These are phyloP conservation scores for Talaromyces verruculosus DNA, from an alignment of 2,329 filamentous ascomycete genomes.

Conservation along the genomic window DNA sequence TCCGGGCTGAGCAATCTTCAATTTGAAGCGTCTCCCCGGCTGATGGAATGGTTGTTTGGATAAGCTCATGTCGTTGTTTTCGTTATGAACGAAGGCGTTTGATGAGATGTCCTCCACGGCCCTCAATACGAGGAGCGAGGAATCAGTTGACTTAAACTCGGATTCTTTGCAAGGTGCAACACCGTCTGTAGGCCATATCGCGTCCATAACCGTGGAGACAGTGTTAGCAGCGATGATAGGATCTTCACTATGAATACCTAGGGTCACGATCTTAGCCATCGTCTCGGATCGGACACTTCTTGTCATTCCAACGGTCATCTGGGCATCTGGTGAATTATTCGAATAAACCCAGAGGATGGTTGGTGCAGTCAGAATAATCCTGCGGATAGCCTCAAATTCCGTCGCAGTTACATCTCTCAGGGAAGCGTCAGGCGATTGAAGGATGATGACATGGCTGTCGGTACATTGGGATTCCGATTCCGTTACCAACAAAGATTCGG, in stretches of 20 bases:
- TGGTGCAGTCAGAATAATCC: slow-evolving; percentile 24
- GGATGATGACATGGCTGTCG: slow-evolving; percentile 6
- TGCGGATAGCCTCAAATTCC: slow-evolving; percentile 22
- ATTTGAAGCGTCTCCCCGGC: slow-evolving; percentile 21
- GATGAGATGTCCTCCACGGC: slow-evolving; percentile 24
- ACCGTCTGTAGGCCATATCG: slow-evolving; percentile 25
- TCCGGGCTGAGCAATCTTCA: slow-evolving; percentile 28
- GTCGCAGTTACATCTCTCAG: not conserved
- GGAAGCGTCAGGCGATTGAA: slow-evolving; percentile 12
- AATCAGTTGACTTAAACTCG: slow-evolving; percentile 27
- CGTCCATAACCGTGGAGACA: slow-evolving; percentile 17
- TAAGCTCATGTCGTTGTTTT: slow-evolving; percentile 26
- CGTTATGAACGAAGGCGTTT: slow-evolving; percentile 29
- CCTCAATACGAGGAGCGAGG: slow-evolving; percentile 27
- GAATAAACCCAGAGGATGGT: slow-evolving; percentile 30
- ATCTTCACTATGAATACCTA: slow-evolving; percentile 27
- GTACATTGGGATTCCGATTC: not conserved
- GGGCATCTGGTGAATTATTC: slow-evolving; percentile 26
- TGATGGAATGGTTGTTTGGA: slow-evolving; percentile 28
- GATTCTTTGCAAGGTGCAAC: slow-evolving; percentile 23
- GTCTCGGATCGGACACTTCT: slow-evolving; percentile 31
- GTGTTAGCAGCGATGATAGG: slow-evolving; percentile 18
- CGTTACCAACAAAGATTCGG: not conserved
- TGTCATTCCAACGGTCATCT: slow-evolving; percentile 32
- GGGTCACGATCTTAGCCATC: slow-evolving; percentile 27